phyloP scores from a whole-genome alignment of 208 protist genomes.

The Leishmania tarentolae region DNA sequence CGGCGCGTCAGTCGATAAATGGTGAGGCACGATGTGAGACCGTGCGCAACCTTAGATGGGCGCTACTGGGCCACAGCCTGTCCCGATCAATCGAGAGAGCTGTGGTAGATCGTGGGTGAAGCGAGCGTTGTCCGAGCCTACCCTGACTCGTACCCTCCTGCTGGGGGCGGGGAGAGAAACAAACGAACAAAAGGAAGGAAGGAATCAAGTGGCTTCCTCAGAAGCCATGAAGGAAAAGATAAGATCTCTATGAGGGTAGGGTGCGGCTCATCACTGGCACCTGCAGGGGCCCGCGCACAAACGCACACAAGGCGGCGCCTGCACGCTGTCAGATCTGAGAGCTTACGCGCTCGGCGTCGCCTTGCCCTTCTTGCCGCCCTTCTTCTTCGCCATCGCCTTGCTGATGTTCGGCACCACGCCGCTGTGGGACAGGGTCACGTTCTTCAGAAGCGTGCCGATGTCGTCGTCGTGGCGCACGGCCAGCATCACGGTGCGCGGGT shows the following conservation, averaged over 20 bases:
- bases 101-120: background rate
- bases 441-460: slow-evolving; percentile 47
- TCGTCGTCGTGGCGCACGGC: slow-evolving; percentile 88
- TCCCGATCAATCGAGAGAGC: background rate
- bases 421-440: slow-evolving; percentile 82
- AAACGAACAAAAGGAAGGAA: slow-evolving; percentile 14
- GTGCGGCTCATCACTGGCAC: background rate
- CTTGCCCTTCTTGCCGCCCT: slow-evolving; percentile 66
- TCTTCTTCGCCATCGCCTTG: slow-evolving; percentile 83
- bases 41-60: background rate
- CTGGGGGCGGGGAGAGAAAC: slow-evolving; percentile 11
- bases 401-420: slow-evolving; percentile 85
- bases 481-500: slow-evolving; percentile 74
- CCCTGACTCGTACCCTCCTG: background rate
- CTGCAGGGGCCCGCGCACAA: background rate
- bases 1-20: background rate
- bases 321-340: background rate
- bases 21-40: background rate
- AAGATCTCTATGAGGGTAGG: slow-evolving; percentile 17
- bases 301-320: background rate
- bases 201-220: too few species aligned
- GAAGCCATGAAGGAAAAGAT: slow-evolving; percentile 8
- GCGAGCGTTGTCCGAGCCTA: background rate
- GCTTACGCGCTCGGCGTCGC: slow-evolving; percentile 62
- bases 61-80: background rate